Evolutionary conservation across 768 basidiomycete species (phyloP), one percentile per base, ranked within the genome.

Genomic region (Brasilioporus rufonigricans): DNA sequence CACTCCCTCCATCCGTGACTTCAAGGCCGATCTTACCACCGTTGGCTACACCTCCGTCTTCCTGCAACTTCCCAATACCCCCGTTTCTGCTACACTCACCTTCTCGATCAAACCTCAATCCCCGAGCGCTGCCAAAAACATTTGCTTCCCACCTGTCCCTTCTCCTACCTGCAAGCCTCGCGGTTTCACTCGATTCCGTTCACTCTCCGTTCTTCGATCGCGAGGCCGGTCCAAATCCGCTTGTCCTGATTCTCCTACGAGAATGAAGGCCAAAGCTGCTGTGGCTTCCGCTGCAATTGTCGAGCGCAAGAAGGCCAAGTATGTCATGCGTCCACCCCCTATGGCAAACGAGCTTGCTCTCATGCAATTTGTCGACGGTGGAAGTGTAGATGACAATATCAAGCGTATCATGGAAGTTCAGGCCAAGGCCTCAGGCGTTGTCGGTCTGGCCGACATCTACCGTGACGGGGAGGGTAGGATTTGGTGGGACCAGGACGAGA

Each of bases 401-500:
- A 75, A 77, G 55, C 79, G 80, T 12, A 66, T 80, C 32, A 80
- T 85, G 77, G 75, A 80, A 44, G 70, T 74, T 5, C 82, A 83
- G 47, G 85, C 84, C 18, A 79, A 75, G 62, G 74, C 75, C 1
- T 70, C 71, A 1, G 74, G 72, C 0, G 65, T 66, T 4, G 18
- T 33, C 23, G 58, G 61, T 39, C 80, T 81, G 13, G 76, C 74
- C 1, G 83, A 79, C 46, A 79, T 85, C 4, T 80, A 80, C 68
- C 76, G 83, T 18, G 86, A 89, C 52, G 83, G 71, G 0, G 74
- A 77, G 24, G 86, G 86, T 23, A 80, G 81, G 0, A 49, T 89
- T 14, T 90, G 87, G 86, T 78, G 80, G 75, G 88, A 90, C 60
- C 80, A 78, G 50, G 85, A 86, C 12, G 88, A 90, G 66, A 80